These are phyloP conservation scores for Chrysochromulina tobinii DNA, from an alignment of 78 protist genomes.

Conservation along the genomic window DNA sequence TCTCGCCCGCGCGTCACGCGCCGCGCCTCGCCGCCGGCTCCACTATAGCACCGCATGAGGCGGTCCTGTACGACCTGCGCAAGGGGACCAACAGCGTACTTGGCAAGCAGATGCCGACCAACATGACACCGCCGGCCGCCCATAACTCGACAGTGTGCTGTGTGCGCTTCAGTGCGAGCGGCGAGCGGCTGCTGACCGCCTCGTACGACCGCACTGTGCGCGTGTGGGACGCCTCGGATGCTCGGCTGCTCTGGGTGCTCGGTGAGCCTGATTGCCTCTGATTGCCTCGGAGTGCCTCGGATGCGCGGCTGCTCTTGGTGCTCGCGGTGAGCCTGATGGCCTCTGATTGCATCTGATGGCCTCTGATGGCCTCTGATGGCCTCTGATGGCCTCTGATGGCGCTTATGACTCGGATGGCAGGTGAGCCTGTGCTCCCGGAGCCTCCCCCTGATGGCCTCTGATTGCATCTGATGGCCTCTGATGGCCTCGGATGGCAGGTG, in stretches of 20 bases:
- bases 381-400: too few species aligned
- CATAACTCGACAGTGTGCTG: neutral
- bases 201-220: neutral
- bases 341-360: too few species aligned
- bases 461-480: too few species aligned
- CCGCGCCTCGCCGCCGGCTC: neutral
- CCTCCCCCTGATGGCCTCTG: too few species aligned
- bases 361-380: too few species aligned
- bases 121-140: neutral
- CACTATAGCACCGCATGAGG: neutral
- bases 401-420: too few species aligned
- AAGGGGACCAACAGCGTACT: neutral
- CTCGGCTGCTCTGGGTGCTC: neutral
- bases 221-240: neutral
- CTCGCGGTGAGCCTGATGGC: neutral
- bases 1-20: neutral
- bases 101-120: neutral
- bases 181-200: neutral
- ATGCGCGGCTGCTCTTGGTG: neutral
- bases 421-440: too few species aligned
- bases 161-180: neutral
- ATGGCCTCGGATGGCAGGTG: too few species aligned
- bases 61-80: neutral
- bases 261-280: neutral
- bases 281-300: neutral